Conservation (phyloP, 805 yeast genomes). For the Kregervanrija pseudodelftensis region DNA sequence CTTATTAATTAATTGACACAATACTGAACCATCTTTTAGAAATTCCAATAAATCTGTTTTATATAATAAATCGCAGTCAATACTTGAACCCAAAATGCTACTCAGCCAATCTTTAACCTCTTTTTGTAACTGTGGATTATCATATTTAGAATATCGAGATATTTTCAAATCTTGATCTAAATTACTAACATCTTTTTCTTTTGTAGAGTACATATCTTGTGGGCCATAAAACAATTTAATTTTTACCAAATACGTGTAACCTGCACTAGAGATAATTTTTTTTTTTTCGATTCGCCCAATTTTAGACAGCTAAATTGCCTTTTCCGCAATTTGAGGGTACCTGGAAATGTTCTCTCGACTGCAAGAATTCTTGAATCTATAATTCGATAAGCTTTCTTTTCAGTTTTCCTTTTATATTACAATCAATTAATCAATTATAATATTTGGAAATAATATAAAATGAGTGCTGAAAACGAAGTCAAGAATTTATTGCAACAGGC, state of each 20-base stretch:
- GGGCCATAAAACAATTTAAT: too few relatives aligned
- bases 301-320: too few relatives aligned
- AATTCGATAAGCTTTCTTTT: too few relatives aligned
- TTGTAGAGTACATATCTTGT: too few relatives aligned
- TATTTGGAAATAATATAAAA: background rate
- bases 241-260: too few relatives aligned
- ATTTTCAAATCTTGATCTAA: constrained; percentile 54
- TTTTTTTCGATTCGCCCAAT: too few relatives aligned
- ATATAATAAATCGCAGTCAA: constrained; percentile 15
- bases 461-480: constrained; percentile 13
- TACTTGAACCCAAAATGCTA: constrained; percentile 23
- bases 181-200: constrained; percentile 31
- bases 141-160: constrained; percentile 48
- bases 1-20: constrained; percentile 41
- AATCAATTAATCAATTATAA: background rate
- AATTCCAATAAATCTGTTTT: constrained; percentile 42
- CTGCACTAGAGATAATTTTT: too few relatives aligned
- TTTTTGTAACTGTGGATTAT: constrained; percentile 22
- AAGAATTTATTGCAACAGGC: constrained; percentile 17
- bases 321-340: too few relatives aligned
- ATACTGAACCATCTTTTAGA: constrained; percentile 53
- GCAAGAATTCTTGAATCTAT: too few relatives aligned
- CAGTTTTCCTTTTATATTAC: too few relatives aligned
- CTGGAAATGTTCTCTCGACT: too few relatives aligned
- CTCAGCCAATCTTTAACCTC: constrained; percentile 49